Evolutionary conservation across 805 yeast species (phyloP), one percentile per base, ranked within the genome.

Genomic region (Zygoascus bituminiphila): DNA sequence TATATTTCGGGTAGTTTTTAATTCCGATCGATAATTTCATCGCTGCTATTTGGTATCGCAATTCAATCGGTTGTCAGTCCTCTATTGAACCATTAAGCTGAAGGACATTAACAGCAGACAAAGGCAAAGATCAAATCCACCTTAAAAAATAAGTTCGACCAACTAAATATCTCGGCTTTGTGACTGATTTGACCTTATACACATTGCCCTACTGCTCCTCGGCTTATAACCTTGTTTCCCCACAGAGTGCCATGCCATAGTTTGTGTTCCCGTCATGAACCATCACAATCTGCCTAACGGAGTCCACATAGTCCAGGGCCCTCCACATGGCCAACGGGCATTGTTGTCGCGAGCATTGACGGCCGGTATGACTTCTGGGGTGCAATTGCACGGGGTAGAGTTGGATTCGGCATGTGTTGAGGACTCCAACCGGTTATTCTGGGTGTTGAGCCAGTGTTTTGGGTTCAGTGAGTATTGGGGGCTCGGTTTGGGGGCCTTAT

Each of bases 401-500:
- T 15, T 36, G 39, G 39, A 36, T 19, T 10, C 14, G 17, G 17
- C 17, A 12, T n/a, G 19, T 12, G 39, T 15, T 9, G 10, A 10
- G 22, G 44, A 41, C 35, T 35, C 17, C n/a, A 14, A 14, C 17
- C 4, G 5, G 21, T 20, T 41, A 20, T 41, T 41, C 21, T 8
- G 15, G 9, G 10, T 15, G 20, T 23, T 41, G 15, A 22, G 22
- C 33, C 3, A n/a, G 10, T 6, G 22, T 3, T 50, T 52, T 29
- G 39, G 33, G 35, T 49, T 52, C 19, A 41, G 49, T n/a, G 55
- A 52, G 20, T 52, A 52, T 44, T 52, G 35, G 23, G 55, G 55
- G 7, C 45, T 25, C 36, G 39, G 23, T n/a, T 14, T 52, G 29
- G 36, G 35, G 3, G 53, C 51, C 9, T 36, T 52, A 8, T 47